A percentile compares a stretch with the other conserved stretches of the same genome.
phyloP scores from a whole-genome alignment of 1,284 basidiomycete species.

The Trametes pubescens region DNA sequence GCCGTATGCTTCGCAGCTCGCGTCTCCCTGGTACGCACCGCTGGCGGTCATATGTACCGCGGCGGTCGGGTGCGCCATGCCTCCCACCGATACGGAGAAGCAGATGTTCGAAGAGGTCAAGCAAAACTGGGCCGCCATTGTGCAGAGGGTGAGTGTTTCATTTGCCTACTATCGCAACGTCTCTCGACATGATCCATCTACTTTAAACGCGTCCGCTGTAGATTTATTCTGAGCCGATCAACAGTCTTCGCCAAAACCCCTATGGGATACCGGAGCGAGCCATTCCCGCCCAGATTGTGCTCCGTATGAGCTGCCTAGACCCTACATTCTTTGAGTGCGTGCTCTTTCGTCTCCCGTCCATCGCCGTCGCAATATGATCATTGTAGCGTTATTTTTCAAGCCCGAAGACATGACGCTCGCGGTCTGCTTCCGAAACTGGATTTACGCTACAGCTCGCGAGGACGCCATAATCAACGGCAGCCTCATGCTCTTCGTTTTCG shows the following conservation, averaged over 20 bases:
- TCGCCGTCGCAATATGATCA: neutral
- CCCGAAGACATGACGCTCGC: constrained; percentile 19
- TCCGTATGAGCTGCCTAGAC: constrained; percentile 1
- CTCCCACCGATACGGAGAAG: neutral
- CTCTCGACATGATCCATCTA: neutral
- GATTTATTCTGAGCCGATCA: neutral
- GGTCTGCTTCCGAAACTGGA: constrained; percentile 23
- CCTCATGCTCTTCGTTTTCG: neutral
- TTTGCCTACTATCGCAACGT: neutral
- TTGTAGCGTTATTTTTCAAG: constrained; percentile 13
- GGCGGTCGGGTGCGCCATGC: neutral
- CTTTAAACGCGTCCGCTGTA: neutral
- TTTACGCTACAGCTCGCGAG: constrained; percentile 9
- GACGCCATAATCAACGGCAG: neutral
- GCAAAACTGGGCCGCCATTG: neutral
- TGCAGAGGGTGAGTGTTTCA: constrained; percentile 1
- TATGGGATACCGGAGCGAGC: neutral
- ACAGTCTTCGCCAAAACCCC: neutral
- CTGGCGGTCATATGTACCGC: constrained; percentile 11
- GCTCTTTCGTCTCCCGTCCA: neutral
- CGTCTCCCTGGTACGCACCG: constrained; percentile 9
- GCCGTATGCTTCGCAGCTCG: neutral
- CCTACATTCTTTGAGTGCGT: constrained; percentile 8
- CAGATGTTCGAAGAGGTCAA: constrained; percentile 2
- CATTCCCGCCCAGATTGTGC: constrained; percentile 2